Evolutionary conservation across 331 rosid genomes (phyloP), one percentile per base, ranked within the genome.

Genomic region (Malus hybrid): DNA sequence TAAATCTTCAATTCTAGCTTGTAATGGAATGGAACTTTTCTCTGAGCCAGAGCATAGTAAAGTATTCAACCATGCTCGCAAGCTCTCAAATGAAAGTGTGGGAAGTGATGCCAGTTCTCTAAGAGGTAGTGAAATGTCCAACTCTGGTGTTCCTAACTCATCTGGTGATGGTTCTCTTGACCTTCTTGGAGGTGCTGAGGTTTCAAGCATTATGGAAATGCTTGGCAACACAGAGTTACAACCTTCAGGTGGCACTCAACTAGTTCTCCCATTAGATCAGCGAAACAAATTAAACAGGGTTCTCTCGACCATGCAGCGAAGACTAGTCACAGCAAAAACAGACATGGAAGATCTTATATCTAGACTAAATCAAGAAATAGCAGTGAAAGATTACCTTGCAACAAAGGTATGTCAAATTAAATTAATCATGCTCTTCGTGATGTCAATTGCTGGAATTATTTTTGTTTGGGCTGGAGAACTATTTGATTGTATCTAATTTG

Each of bases 331-430:
- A 10, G 91, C 97, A 32, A 92, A 83, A 90, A 88, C 92, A 76
- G 99, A 95, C 78, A 88, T 88, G 96, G 99, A 95, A 90, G 99
- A 95, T 85, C 93, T 95, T 81, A 86, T 95, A 66, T 93, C 91
- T 63, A 95, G 99, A 83, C 75, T 93, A 72, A 84, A 89, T 86
- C 96, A 91, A 85, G 97, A 91, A 89, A 88, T 85, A 63, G 96
- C 97, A n/a, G 91, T 88, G 46, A 91, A 91, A 78, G 97, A 88
- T 82, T 91, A 88, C 78, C 96, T 91, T 67, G 74, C 91, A 36
- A 89, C 93, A 42, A 91, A 91, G 97, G 97, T 91, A 77, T 56
- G 71, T 71, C 80, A 65, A 52, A 15, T 57, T 33, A 7, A 13
- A 22, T 56, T 18, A 71, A 33, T 32, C 11, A 7, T 34, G 76